Percentiles rank a stretch among this genome's conserved stretches.
Conservation (phyloP, 495 filamentous ascomycete genomes). For the Cercophora sp. region DNA sequence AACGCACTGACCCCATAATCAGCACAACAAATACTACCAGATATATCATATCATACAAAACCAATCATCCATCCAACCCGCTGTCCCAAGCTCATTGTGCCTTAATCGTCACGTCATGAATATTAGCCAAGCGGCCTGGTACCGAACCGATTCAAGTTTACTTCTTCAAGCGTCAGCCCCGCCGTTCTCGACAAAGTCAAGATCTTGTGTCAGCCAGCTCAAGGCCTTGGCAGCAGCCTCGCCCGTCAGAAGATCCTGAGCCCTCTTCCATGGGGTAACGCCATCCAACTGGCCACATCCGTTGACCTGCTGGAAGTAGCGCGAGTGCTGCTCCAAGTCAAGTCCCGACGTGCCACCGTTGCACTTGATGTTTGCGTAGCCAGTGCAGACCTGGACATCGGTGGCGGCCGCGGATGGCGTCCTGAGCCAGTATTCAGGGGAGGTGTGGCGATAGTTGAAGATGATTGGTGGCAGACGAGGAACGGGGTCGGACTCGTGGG, state of each 20-base stretch:
- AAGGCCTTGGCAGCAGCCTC: constrained; percentile 34
- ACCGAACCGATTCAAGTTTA: no score
- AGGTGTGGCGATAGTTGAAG: constrained; percentile 57
- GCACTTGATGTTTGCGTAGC: constrained; percentile 35
- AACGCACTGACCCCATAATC: no score
- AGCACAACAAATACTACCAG: no score
- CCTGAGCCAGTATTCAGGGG: constrained; percentile 62
- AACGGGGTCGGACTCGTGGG: constrained; percentile 64
- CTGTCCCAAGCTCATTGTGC: no score
- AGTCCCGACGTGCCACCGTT: constrained; percentile 35
- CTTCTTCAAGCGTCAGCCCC: no score
- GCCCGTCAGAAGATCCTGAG: constrained; percentile 21
- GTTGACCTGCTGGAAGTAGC: constrained; percentile 36
- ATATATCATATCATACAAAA: no score
- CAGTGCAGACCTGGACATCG: constrained; percentile 33
- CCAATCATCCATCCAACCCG: no score
- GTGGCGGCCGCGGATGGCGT: constrained; percentile 16
- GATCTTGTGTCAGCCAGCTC: no score
- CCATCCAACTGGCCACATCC: constrained; percentile 23
- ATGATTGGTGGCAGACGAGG: constrained; percentile 57
- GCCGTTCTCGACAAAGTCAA: no score
- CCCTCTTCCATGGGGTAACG: constrained; percentile 21
- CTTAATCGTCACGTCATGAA: no score
- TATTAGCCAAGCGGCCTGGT: no score
- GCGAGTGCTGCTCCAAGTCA: constrained; percentile 28